Base-by-base conservation (phyloP, 2,329 filamentous ascomycete species). In the Remersonia thermophila region DNA sequence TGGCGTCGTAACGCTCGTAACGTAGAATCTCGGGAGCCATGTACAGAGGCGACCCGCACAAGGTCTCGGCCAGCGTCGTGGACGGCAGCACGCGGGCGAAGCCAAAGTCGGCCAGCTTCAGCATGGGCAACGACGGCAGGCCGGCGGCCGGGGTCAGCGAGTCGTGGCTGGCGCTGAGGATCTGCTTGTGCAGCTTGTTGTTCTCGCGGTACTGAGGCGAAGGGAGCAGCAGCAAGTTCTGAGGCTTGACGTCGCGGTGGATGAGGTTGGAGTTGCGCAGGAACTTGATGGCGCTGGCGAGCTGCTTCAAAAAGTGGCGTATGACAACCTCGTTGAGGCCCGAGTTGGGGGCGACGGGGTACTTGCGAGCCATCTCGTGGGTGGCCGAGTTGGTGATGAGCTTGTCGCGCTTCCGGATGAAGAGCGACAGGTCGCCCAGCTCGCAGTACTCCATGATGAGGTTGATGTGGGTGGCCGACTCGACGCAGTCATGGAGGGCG, bases 381-480 rank as follows among this genome's bases (percentile, higher is more conserved):
- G 89, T 91, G 36, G 83, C 80, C 18, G 82, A 77, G 55, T 93
- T 82, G 34, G 79, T 80, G 30, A 69, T 71, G 31, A 95, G 73
- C 53, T 79, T 83, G 42, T 89, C 78, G 42, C 89, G 76, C 62
- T 91, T 93, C 69, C 91, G 93, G 63, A 98, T 95, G 60, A 98
- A 96, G 36, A 89, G 70, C 9, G 91, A 93, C 40, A 98, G 63
- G 55, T 98, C 91, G 15, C 91, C 89, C 28, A 98, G 72, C 55
- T 93, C 85, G 62, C 91, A 96, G 61, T 93, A 96, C 63, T 98
- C 91, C 89, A 96, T 98, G 45, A 96, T 80, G 40, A 98, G 73
- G 61, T 98, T 91, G 61, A 96, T 95, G 54, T 93, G 83, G 15
- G 80, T 79, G 3, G 75, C 66, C 1, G 84, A 81, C 58, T 96